Evolutionary conservation across 2,329 filamentous ascomycete species (phyloP).

Genomic region (Paraphoma sp.): DNA sequence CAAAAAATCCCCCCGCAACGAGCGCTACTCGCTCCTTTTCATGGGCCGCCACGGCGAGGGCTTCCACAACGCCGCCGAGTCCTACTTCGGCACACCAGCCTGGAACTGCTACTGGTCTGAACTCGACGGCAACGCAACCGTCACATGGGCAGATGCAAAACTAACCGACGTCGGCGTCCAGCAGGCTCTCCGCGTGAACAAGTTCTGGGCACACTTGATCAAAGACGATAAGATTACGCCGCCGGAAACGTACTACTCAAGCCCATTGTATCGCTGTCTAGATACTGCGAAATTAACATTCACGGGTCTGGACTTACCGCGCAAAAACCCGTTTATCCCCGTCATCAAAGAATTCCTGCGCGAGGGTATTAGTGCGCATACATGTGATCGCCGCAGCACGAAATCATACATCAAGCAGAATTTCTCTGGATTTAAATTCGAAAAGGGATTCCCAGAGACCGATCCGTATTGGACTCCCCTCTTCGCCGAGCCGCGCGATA

Average conservation of each 20-base stretch:
- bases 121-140: constrained; percentile 68
- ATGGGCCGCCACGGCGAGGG: constrained; percentile 75
- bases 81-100: constrained; percentile 70
- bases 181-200: constrained; percentile 65
- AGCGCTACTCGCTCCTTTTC: constrained; percentile 71
- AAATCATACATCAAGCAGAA: constrained; percentile 60
- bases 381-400: constrained; percentile 68
- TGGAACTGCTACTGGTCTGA: constrained; percentile 76
- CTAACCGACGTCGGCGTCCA: constrained; percentile 64
- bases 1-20: constrained; percentile 50
- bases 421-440: constrained; percentile 64
- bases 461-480: constrained; percentile 61
- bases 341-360: constrained; percentile 69
- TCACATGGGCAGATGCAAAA: constrained; percentile 68
- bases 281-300: constrained; percentile 70
- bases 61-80: constrained; percentile 69
- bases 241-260: constrained; percentile 70
- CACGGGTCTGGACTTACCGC: constrained; percentile 59
- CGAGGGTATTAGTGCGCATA: constrained; percentile 72
- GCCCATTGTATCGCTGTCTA: constrained; percentile 68
- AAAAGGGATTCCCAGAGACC: constrained; percentile 66
- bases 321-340: constrained; percentile 61
- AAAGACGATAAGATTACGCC: constrained; percentile 62
- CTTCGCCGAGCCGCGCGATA: constrained; percentile 56
- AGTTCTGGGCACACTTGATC: constrained; percentile 64